Base-by-base conservation (phyloP, 2,329 filamentous ascomycete genomes). In the Sarocladiaceae sp. region DNA sequence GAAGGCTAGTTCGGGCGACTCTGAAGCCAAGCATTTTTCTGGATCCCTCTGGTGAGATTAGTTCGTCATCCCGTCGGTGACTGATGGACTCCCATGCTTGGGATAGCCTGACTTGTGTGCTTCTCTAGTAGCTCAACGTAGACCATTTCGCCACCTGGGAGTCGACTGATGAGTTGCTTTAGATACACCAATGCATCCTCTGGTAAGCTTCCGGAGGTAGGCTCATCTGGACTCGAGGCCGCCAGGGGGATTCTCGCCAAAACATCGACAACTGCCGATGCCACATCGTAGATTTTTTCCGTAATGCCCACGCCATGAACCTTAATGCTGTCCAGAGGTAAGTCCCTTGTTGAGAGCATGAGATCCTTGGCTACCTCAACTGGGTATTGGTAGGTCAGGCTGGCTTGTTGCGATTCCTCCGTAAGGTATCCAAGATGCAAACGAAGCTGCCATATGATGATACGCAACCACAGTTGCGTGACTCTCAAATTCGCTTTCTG, bases 281-380 rank as follows among this genome's bases (percentile, higher is more conserved):
- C 71, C 23, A 76, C 65, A 31, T 75, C 73, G 36, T 72, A 75
- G 0, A 76, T 55, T 54, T 76, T 76, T 52, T 76, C 73, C 0
- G 73, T 75, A n/a, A 76, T 55, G 0, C 73, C 73, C 10, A 71
- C 70, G 1, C 73, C 73, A 11, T 76, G 73, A 0, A 76, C 66
- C 18, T 62, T 65, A 51, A 76, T 68, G 40, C 68, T 70, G 15
- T 65, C 63, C 1, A 73, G 56, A 1, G 69, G 62, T 0, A 75
- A 58, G 23, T 71, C 67, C 2, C 67, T 57, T 0, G 69, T 73
- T 1, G 69, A 71, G 1, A 71, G 52, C 2, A 65, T 65, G 5
- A 74, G 58, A 2, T 73, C 68, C 46, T 66, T 70, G 11, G 69
- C 72, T 5, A 74, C 63, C 5, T 71, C 67, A 3, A 75, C 60